phyloP scores from a whole-genome alignment of 1,284 basidiomycete genomes.

The Ustilago tritici region DNA sequence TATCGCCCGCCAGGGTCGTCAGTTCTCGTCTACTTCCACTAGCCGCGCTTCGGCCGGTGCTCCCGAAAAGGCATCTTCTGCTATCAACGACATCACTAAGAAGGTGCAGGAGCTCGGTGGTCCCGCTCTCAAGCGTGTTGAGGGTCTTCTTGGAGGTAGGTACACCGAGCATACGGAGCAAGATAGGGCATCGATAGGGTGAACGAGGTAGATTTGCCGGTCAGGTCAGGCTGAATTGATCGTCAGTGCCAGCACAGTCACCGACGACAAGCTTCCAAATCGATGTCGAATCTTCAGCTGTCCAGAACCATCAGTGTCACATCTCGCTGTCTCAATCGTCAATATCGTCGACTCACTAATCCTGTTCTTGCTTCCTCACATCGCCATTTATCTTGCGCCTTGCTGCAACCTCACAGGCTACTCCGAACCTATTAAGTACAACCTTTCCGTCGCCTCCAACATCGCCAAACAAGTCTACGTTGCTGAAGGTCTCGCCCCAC shows the following conservation, averaged over 20 bases:
- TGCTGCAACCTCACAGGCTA: constrained; percentile 28
- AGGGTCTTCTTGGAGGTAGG: constrained; percentile 62
- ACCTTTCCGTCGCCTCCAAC: constrained; percentile 79
- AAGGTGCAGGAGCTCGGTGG: constrained; percentile 62
- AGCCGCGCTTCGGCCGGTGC: constrained; percentile 19
- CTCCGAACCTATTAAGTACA: constrained; percentile 62
- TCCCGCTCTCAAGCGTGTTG: constrained; percentile 53
- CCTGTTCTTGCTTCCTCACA: neutral
- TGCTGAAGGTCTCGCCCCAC: constrained; percentile 86
- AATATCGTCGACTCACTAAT: neutral
- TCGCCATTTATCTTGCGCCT: neutral
- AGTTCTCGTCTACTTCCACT: constrained; percentile 23
- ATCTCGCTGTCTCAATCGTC: neutral
- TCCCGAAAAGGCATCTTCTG: constrained; percentile 38
- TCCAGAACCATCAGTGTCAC: neutral
- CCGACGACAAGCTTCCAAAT: neutral
- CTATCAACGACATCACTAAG: constrained; percentile 44
- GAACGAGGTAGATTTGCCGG: neutral
- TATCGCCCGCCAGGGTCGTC: constrained; percentile 30
- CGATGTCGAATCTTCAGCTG: neutral
- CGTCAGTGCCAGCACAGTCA: neutral
- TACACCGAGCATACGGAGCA: neutral
- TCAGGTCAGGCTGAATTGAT: neutral
- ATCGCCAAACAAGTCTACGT: constrained; percentile 90
- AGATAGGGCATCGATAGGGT: neutral